phyloP scores from a whole-genome alignment of 768 basidiomycete genomes.

The Hygrocybe coccinea region DNA sequence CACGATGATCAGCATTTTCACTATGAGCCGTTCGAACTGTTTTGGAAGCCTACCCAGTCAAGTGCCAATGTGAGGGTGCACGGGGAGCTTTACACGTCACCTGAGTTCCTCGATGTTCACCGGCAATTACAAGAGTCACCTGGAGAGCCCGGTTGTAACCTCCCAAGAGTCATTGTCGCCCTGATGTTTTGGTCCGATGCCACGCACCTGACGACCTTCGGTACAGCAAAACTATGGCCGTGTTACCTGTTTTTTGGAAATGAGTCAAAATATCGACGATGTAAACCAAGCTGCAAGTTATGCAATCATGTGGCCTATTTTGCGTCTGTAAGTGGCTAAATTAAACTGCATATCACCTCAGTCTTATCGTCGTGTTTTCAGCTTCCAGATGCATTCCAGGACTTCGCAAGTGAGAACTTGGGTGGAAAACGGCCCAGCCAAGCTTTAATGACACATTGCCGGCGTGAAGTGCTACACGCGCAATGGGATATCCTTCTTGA shows the following conservation, averaged over 20 bases:
- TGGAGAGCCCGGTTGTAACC: conserved; percentile 7
- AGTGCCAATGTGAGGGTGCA: too few relatives aligned
- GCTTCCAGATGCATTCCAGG: background rate
- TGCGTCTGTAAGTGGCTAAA: background rate
- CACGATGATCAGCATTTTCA: conserved; percentile 4
- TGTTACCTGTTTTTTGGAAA: conserved; percentile 13
- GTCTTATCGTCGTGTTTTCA: too few relatives aligned
- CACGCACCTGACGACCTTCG: conserved; percentile 14
- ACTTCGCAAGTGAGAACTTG: background rate
- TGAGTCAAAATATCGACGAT: conserved; percentile 9
- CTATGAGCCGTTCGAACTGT: conserved; percentile 10
- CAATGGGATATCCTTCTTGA: conserved; percentile 20
- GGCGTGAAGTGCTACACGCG: conserved; percentile 5
- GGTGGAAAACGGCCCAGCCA: background rate
- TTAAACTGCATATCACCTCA: too few relatives aligned
- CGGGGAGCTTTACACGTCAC: too few relatives aligned
- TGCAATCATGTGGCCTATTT: conserved; percentile 9
- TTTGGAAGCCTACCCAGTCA: conserved; percentile 2
- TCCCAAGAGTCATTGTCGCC: conserved; percentile 11
- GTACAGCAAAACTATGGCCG: conserved; percentile 10
- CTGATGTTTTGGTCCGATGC: conserved; percentile 17
- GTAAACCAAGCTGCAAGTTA: background rate
- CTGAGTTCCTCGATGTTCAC: background rate
- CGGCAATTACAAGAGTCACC: conserved; percentile 5
- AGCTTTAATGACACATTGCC: conserved; percentile 3